phyloP scores from a whole-genome alignment of 108 stramenopile genomes.

The Epithemia pelagica region DNA sequence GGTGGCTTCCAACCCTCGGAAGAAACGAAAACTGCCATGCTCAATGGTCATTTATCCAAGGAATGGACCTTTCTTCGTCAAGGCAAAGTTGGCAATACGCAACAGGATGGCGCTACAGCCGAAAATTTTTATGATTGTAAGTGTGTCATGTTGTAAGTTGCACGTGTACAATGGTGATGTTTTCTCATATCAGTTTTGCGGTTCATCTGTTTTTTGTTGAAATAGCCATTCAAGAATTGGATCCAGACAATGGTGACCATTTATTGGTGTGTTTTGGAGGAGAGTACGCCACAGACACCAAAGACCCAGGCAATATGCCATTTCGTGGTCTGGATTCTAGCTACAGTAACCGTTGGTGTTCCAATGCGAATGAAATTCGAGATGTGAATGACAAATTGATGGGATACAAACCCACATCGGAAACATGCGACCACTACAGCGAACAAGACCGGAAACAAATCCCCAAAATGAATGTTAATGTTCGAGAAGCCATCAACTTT shows the following conservation, averaged over 20 bases:
- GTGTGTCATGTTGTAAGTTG: neutral
- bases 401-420: slow-evolving; percentile 20
- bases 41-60: slow-evolving; percentile 24
- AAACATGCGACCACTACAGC: slow-evolving; percentile 39
- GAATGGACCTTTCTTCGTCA: slow-evolving; percentile 40
- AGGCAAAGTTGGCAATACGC: slow-evolving; percentile 1
- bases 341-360: slow-evolving; percentile 40
- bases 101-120: slow-evolving; percentile 20
- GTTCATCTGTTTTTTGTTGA: slow-evolving; percentile 8
- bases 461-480: slow-evolving; percentile 36
- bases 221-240: slow-evolving; percentile 18
- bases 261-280: slow-evolving; percentile 46
- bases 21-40: slow-evolving; percentile 28
- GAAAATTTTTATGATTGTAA: slow-evolving; percentile 13
- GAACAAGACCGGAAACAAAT: slow-evolving; percentile 37
- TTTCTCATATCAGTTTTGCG: no score
- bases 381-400: slow-evolving; percentile 28
- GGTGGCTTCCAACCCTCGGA: slow-evolving; percentile 25
- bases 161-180: neutral
- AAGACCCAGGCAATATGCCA: slow-evolving; percentile 22
- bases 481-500: slow-evolving; percentile 42
- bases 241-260: slow-evolving; percentile 49
- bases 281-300: slow-evolving; percentile 13
- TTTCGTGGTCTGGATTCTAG: slow-evolving; percentile 37
- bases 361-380: slow-evolving; percentile 8